A percentile compares a stretch with the other conserved stretches of the same genome.
Evolutionary conservation across 805 yeast genomes (phyloP).

Genomic region (Candida insectorum): DNA sequence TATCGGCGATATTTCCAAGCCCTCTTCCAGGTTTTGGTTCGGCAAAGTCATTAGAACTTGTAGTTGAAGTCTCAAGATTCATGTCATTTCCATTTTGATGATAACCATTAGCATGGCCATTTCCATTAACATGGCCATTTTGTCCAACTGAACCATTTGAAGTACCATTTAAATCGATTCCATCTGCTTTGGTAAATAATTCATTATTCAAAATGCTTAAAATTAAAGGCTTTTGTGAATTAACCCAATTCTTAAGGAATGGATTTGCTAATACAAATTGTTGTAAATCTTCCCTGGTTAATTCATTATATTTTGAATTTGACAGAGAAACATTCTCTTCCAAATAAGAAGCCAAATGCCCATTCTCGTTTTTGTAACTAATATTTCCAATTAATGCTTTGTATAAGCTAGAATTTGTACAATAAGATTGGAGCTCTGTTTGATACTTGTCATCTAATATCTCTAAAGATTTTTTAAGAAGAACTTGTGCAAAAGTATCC

Average conservation of each 20-base stretch:
- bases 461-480: slow-evolving; percentile 23
- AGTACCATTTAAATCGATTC: slow-evolving; percentile 1
- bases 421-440: slow-evolving; percentile 18
- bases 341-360: slow-evolving; percentile 27
- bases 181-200: slow-evolving; percentile 1
- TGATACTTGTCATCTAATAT: slow-evolving; percentile 27
- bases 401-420: slow-evolving; percentile 2
- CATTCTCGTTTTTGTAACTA: slow-evolving; percentile 19
- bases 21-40: slow-evolving; percentile 22
- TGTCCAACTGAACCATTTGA: slow-evolving; percentile 2
- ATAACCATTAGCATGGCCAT: slow-evolving; percentile 10
- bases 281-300: slow-evolving; percentile 18
- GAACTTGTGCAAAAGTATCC: slow-evolving; percentile 32
- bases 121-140: slow-evolving; percentile 3
- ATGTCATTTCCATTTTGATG: slow-evolving; percentile 9
- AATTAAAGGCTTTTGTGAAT: slow-evolving; percentile 23
- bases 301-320: not conserved
- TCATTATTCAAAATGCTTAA: slow-evolving; percentile 8
- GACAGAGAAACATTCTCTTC: slow-evolving; percentile 10
- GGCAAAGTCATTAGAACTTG: not conserved
- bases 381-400: slow-evolving; percentile 17
- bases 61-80: slow-evolving; percentile 2
- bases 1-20: slow-evolving; percentile 39
- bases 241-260: slow-evolving; percentile 29
- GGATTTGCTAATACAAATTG: slow-evolving; percentile 25